Conservation (phyloP, 176 grass and related monocot species). For the Panicum miliaceum region DNA sequence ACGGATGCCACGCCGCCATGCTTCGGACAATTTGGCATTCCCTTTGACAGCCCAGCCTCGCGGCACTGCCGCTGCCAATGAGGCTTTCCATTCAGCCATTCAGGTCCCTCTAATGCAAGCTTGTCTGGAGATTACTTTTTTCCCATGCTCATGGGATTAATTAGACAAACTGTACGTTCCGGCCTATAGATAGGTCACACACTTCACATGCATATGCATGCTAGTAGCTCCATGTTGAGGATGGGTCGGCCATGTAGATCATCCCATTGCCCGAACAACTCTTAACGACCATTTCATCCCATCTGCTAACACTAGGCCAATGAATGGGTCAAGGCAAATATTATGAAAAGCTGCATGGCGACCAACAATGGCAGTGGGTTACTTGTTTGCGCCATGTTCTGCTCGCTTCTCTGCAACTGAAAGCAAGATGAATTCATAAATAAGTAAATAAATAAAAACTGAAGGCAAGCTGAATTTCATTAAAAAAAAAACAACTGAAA, state of each 20-base stretch:
- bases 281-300: not conserved
- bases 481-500: no score
- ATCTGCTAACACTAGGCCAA: not conserved
- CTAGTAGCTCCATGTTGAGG: not conserved
- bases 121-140: not conserved
- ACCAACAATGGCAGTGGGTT: not conserved
- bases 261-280: not conserved
- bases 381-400: not conserved
- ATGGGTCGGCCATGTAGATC: no score
- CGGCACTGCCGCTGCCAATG: not conserved
- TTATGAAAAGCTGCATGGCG: not conserved
- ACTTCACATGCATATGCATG: not conserved
- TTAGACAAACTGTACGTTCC: not conserved
- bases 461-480: no score
- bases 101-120: not conserved
- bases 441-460: no score
- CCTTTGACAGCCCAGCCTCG: not conserved
- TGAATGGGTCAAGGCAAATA: not conserved
- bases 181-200: not conserved
- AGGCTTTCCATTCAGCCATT: not conserved
- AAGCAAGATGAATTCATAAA: no score
- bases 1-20: not conserved
- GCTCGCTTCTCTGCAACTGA: not conserved
- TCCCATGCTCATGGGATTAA: not conserved
- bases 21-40: constrained; percentile 8